Conservation (phyloP, 2,329 filamentous ascomycete genomes). For the Microdochium trichocladiopsis region DNA sequence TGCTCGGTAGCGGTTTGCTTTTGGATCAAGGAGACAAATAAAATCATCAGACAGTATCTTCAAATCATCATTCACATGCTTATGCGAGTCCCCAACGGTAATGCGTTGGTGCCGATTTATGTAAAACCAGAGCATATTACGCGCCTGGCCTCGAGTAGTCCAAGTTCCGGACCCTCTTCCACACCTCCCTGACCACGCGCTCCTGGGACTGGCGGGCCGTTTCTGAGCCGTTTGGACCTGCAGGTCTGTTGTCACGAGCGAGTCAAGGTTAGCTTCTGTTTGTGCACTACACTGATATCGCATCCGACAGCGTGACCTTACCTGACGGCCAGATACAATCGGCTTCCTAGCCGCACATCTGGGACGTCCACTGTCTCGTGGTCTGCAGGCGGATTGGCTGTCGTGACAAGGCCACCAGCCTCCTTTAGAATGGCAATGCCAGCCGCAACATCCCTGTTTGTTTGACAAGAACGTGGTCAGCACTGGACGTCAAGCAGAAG, state of each 20-base stretch:
- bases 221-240: constrained; percentile 53
- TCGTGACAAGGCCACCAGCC: constrained; percentile 67
- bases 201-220: constrained; percentile 62
- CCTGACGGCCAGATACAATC: constrained; percentile 65
- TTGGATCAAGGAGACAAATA: too few species aligned
- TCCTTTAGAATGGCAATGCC: constrained; percentile 67
- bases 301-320: too few species aligned
- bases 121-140: too few species aligned
- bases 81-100: too few species aligned
- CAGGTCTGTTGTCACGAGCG: too few species aligned
- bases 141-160: constrained; percentile 62
- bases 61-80: too few species aligned
- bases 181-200: constrained; percentile 63
- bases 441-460: constrained; percentile 65
- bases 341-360: constrained; percentile 55
- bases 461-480: neutral
- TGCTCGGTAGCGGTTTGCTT: too few species aligned
- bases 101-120: too few species aligned
- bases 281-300: too few species aligned
- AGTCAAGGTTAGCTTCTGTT: too few species aligned
- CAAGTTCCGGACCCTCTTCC: constrained; percentile 58
- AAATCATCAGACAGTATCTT: too few species aligned
- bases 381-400: constrained; percentile 62
- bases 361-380: constrained; percentile 46
- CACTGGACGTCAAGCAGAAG: too few species aligned